Evolutionary conservation across 2,329 filamentous ascomycete species (phyloP).

Genomic region (Penicillium sp.): DNA sequence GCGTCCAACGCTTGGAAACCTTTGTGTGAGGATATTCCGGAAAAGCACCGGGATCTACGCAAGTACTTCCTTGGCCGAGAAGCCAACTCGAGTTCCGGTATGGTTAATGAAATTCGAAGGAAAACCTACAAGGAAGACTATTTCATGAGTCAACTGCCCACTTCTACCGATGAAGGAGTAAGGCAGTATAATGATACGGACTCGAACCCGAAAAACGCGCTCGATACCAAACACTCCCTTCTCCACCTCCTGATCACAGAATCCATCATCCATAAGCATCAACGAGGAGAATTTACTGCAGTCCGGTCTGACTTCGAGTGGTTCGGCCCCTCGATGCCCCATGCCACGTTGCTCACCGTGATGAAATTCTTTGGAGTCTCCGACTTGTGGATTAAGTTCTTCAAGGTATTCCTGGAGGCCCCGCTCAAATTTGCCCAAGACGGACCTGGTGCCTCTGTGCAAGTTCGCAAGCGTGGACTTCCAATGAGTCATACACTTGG

Average conservation of each 20-base stretch:
- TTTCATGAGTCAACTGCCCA: constrained; percentile 58
- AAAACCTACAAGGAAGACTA: constrained; percentile 47
- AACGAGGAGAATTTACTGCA: constrained; percentile 53
- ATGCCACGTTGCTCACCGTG: constrained; percentile 58
- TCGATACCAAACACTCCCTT: constrained; percentile 56
- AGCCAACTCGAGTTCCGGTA: constrained; percentile 11
- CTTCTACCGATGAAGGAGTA: constrained; percentile 37
- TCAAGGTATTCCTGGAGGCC: constrained; percentile 57
- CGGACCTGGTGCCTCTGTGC: constrained; percentile 45
- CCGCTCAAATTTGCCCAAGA: constrained; percentile 60
- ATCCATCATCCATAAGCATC: constrained; percentile 50
- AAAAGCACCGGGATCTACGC: constrained; percentile 44
- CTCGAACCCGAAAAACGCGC: constrained; percentile 42
- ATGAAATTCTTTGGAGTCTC: constrained; percentile 61
- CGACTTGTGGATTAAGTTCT: constrained; percentile 58
- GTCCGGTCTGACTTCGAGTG: constrained; percentile 59
- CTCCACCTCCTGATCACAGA: constrained; percentile 59
- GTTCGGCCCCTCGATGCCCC: constrained; percentile 59
- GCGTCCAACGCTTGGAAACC: constrained; percentile 45
- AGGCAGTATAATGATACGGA: constrained; percentile 42
- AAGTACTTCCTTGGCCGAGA: constrained; percentile 44
- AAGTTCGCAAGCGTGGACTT: constrained; percentile 55
- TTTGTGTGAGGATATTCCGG: constrained; percentile 33
- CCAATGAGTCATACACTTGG: constrained; percentile 61
- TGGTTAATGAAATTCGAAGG: constrained; percentile 36